Conservation (phyloP, 805 yeast genomes). For the Ogataea chonburiensis region DNA sequence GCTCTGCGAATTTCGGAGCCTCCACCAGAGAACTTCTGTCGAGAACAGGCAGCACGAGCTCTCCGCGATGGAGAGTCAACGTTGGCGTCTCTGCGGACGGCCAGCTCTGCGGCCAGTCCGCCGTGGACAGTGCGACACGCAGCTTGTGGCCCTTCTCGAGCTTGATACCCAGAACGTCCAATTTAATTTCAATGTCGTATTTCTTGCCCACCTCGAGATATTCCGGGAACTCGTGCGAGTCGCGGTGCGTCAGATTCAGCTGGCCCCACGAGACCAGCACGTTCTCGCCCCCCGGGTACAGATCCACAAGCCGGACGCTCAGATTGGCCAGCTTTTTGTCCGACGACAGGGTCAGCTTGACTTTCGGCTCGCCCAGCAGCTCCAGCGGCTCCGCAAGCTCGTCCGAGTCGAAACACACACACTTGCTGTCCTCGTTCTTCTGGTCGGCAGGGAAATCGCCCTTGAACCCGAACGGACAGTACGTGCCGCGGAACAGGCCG, state of each 20-base stretch:
- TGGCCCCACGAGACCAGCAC: constrained; percentile 47
- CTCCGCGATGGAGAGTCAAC: constrained; percentile 34
- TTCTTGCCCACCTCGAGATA: constrained; percentile 31
- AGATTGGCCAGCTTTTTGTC: constrained; percentile 40
- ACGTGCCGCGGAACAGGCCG: constrained; percentile 45
- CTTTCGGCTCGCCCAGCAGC: constrained; percentile 39
- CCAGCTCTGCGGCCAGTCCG: constrained; percentile 51
- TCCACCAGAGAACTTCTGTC: constrained; percentile 16
- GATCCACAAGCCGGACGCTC: constrained; percentile 40
- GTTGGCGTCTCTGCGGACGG: constrained; percentile 43
- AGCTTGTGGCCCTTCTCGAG: constrained; percentile 38
- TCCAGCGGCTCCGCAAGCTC: constrained; percentile 26
- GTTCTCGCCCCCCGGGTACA: constrained; percentile 38
- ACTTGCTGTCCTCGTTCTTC: constrained; percentile 41
- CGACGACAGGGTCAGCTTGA: constrained; percentile 34
- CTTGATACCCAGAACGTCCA: constrained; percentile 43
- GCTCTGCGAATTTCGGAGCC: constrained; percentile 31
- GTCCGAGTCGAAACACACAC: constrained; percentile 37
- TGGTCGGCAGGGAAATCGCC: constrained; percentile 50
- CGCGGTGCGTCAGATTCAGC: constrained; percentile 41
- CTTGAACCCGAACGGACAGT: constrained; percentile 45
- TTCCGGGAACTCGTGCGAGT: constrained; percentile 43
- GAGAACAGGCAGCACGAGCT: constrained; percentile 33
- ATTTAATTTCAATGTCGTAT: constrained; percentile 35
- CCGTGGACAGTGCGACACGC: constrained; percentile 41